Evolutionary conservation across 768 basidiomycete species (phyloP), one percentile per base, ranked within the genome.

Genomic region (Steccherinum ochraceum): DNA sequence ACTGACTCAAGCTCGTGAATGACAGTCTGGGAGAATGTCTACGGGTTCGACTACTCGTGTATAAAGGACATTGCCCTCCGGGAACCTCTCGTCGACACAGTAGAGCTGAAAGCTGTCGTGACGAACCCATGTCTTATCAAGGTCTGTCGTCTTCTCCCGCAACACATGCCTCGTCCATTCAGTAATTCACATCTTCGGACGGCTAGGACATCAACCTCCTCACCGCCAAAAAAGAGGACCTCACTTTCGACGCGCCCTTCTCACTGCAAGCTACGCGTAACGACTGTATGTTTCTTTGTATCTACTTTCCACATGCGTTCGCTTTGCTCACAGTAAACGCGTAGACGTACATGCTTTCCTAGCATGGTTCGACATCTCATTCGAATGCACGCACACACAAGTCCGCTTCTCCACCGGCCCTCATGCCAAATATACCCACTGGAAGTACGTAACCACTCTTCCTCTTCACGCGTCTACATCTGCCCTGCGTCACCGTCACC

Each of bases 21-120:
- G n/a, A n/a, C 59, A 98, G 95, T 95, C 76, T 99, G 96, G 96
- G 93, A 97, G 63, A 93, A 97, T 61, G 96, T 99, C 19, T 99
- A 99, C 69, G 96, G 96, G 21, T 98, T 99, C 69, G 94, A 99
- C 70, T 99, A 91, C 70, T 96, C 93, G 39, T 97, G 96, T 67
- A 98, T 99, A 77, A 97, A 98, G 71, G 93, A 96, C 66, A 96
- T 99, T 58, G 96, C 96, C 2, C 72, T 99, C 50, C 80, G 89
- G 24, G 96, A 99, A 66, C 96, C 96, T 41, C 76, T 99, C 43
- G 96, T 99, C 25, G 96, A 99, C 70, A 96, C 93, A n/a, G 96
- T 99, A 52, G 96, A 99, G 58, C 72, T 98, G 58, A 95, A 94
- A 69, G 74, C 93, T 2, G 94, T 98, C 51, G 93, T 93, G 40